Base-by-base conservation (phyloP, 192 early-diverging fungal genomes). In the Gamsiella multidivaricata region DNA sequence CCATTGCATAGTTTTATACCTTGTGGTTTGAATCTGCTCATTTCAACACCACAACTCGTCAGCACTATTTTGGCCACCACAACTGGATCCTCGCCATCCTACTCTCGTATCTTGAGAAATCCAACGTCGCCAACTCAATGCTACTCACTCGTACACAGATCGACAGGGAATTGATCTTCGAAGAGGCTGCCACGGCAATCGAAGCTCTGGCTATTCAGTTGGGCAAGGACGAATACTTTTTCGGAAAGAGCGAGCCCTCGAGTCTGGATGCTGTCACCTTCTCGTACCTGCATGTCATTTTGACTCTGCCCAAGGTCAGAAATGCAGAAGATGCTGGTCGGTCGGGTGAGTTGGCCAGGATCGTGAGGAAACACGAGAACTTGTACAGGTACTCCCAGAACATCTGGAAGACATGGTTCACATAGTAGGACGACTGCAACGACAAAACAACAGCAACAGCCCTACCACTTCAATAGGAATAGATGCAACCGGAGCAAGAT, bases 51-150 rank as follows among this genome's bases (percentile, higher is more conserved):
- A 78, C 74, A 18, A 78, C 74, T 9, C 65, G 74, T 18, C 57
- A 61, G 33, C 74, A 78, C 41, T 78, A 78, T 33, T 78, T 67
- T 64, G 74, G 74, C 22, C 74, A 78, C 45, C 33, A 78, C 46
- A 61, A 63, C 28, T 55, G 60, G 46, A 26, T 69, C 17, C 54
- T 78, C 17, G 29, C 52, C 5, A 62, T 31, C 1, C 11, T 78
- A 6, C 59, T 78, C 8, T 43, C 60, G 0, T 78, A 78, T 42
- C 31, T 50, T 5, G 59, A 55, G n/a, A 78, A 69, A 36, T 78
- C 74, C 2, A 39, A 43, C 17, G 47, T 78, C 47, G 74, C 67
- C 31, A 12, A 66, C 39, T 57, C 74, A 1, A 78, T 78, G 74
- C 65, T 78, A 29, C 54, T 63, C 28, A 78, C 74, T n/a, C 65